Evolutionary conservation across 2,329 filamentous ascomycete genomes (phyloP), one percentile per base, ranked within the genome.

Genomic region (Fusarium goolgardi): DNA sequence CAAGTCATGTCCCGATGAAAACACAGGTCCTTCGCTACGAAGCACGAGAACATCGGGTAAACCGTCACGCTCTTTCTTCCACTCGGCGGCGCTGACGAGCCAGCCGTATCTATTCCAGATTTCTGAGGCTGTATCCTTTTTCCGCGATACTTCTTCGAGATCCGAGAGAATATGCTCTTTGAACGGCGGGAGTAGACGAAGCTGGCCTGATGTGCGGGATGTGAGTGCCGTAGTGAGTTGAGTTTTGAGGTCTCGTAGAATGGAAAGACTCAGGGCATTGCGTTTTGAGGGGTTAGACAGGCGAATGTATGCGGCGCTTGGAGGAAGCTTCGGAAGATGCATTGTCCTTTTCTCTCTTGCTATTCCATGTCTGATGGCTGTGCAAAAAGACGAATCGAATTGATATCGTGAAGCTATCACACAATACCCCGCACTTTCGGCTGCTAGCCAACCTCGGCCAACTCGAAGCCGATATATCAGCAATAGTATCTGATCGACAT

Each of bases 1-100:
- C 4, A 74, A 43, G 23, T 74, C 72, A 37, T 74, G 72, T 0
- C 72, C 72, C 0, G 72, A 73, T 2, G 69, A 73, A 16, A 74
- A 74, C 0, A 74, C 72, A 0, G 69, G 69, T 0, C 71, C 71
- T 5, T 74, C 72, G 20, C 72, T 73, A 0, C 72, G 62, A 8
- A 74, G 41, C 4, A 74, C 72, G 1, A 74, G 20, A 1, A 74
- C 58, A 41, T 73, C 52, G 2, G 72, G 72, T 5, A 73, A 13
- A 0, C 67, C 69, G 3, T 25, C 59, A 2, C 72, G 65, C n/a
- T 72, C 69, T 23, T 34, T 63, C 27, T 32, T 67, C 72, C 72
- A 74, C 35, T 72, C 67, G 2, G 50, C 39, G 1, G 72, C 61
- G 16, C 63, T 50, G 23, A 74, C 51, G 1, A 74, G 59, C 72